Base-by-base conservation (phyloP, 73 alveolate species). In the Halteria grandinella region DNA sequence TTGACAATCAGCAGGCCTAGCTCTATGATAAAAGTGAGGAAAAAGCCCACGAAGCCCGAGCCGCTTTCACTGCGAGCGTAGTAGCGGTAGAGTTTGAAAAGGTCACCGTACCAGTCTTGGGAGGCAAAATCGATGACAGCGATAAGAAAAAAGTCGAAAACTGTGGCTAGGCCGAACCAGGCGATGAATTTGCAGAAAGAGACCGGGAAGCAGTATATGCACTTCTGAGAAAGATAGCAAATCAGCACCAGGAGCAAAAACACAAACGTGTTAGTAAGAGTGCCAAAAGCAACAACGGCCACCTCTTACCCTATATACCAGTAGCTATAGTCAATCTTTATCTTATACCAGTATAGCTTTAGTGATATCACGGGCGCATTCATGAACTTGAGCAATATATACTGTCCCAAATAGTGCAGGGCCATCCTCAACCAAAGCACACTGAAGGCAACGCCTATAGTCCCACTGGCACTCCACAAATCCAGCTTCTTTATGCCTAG, bases 331-430 rank as follows among this genome's bases (percentile, higher is more conserved):
- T 86, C 69, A 0, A 86, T 57, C 14, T 41, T 55, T 49, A 86
- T 48, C 51, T 69, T 69, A 71, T 69, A 64, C 72, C 74, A 57
- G 20, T 18, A 40, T 10, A 69, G 75, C 14, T 55, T 48, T 14
- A 57, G 24, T 50, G 52, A 27, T 21, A 70, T 70, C 12, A 86
- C 88, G 12, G 88, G 90, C 8, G 63, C 78, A 57, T 64, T 76
- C 69, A 60, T 55, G n/a, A 71, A 31, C 45, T 79, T 79, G 4
- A 86, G 69, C 11, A 54, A 37, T 2, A 79, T 15, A 33, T 79
- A 86, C 58, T 86, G 79, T 31, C 89, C 89, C 5, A 86, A 41
- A 69, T 86, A 86, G 37, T 86, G 94, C 17, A 84, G 24, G 12
- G 37, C 83, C 78, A 84, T 71, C 21, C 90, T 43, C 12, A 70